Evolutionary conservation across 2,329 filamentous ascomycete genomes (phyloP), one percentile per base, ranked within the genome.

Genomic region (Fusarium lateritium): DNA sequence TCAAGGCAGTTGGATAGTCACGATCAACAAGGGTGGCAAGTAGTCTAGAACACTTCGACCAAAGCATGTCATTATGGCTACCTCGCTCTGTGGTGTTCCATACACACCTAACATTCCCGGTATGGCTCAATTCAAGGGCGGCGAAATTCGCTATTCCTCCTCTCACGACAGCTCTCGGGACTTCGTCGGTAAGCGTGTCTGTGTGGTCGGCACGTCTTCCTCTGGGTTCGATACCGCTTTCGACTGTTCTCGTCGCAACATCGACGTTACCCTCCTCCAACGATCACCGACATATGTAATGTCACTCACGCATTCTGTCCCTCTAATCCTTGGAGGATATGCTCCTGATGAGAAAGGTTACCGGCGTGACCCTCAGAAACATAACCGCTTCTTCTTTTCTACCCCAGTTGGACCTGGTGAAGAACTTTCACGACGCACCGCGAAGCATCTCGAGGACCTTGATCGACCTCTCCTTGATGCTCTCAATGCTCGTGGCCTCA

Each of bases 321-420:
- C 34, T n/a, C 15, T 3, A 7, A 17, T 38, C 7, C 34, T 38
- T 2, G 34, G 34, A 17, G 34, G 14, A 15, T 38, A 38, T n/a
- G 34, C 34, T 3, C 34, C 34, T 7, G 7, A n/a, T 6, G 17
- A 38, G 34, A n/a, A 38, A 7, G 34, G 34, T n/a, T 17, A n/a
- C 34, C 34, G 34, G n/a, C 34, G 14, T 7, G 34, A 38, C 17
- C 14, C 17, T 15, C 6, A n/a, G 17, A 14, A 38, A 6, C 34
- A 38, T 15, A 14, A 38, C 7, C 34, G 34, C 6, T 14, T 38
- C 17, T 38, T 38, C 15, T 38, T 38, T 9, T 17, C 14, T 38
- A 38, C 17, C 14, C 84, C 50, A 70, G 79, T 76, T 21, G 89
- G 89, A 0, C 84, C 86, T 1, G 83, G 88, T 71, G 81, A 62